Evolutionary conservation across 2,329 filamentous ascomycete genomes (phyloP).

Genomic region (Alternaria hordeiaustralica): DNA sequence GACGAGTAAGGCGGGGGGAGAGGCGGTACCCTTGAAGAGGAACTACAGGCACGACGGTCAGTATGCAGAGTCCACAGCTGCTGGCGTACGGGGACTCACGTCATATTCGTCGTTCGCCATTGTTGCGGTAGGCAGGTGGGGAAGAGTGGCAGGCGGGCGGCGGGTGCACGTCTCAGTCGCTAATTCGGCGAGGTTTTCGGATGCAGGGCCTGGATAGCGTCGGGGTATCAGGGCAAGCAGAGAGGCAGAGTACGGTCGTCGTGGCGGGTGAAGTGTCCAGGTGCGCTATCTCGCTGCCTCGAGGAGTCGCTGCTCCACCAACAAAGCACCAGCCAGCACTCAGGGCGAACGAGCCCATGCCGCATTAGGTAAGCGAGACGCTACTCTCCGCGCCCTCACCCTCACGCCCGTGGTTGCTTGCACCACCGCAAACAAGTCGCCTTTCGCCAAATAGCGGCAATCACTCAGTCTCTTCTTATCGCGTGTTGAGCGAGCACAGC

Average conservation of each 20-base stretch:
- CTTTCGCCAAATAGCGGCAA: background rate
- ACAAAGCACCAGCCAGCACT: constrained; percentile 14
- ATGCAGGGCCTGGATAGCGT: background rate
- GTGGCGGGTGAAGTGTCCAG: constrained; percentile 11
- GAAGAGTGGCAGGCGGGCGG: constrained; percentile 17
- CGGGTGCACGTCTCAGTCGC: background rate
- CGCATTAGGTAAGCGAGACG: constrained; percentile 10
- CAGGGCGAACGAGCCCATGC: constrained; percentile 10
- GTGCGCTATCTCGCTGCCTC: constrained; percentile 19
- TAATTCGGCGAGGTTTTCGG: background rate
- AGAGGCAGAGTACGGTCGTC: background rate
- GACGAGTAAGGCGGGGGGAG: constrained; percentile 22
- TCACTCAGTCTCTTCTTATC: background rate
- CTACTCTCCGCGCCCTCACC: constrained; percentile 4
- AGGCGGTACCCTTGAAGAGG: constrained; percentile 88
- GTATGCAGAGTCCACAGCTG: constrained; percentile 24
- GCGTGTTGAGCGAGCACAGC: background rate
- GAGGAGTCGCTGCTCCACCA: constrained; percentile 13
- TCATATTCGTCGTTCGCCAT: constrained; percentile 99
- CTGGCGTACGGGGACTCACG: constrained; percentile 65
- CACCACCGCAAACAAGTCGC: background rate
- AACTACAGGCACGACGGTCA: constrained; percentile 66
- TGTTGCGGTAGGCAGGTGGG: constrained; percentile 46
- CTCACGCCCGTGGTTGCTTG: background rate
- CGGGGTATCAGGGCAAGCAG: constrained; percentile 1